Percentiles rank a stretch among this genome's conserved stretches.
Evolutionary conservation across 495 filamentous ascomycete species (phyloP).

Genomic region (Aspergillus nanangensis): DNA sequence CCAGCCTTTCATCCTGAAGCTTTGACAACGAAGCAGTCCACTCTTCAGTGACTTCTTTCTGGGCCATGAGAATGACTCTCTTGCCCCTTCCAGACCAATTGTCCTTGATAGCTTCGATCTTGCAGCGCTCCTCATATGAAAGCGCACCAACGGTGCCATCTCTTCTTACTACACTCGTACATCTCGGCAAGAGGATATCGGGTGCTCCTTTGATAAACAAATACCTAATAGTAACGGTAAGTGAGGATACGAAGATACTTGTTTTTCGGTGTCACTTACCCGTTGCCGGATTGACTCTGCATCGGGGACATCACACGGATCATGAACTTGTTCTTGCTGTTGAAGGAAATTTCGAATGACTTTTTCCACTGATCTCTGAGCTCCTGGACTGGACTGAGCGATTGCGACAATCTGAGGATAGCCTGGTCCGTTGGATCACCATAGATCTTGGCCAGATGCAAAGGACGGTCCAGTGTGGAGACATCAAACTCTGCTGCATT

Average conservation of each 20-base stretch:
- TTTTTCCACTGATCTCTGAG: conserved; percentile 49
- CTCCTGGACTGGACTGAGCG: conserved; percentile 35
- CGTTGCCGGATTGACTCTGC: neutral
- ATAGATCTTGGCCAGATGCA: conserved; percentile 48
- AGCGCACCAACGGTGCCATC: conserved; percentile 48
- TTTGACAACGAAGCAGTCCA: too few relatives aligned
- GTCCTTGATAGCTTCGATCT: conserved; percentile 55
- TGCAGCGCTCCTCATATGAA: too few relatives aligned
- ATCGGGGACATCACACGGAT: conserved; percentile 25
- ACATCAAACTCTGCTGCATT: conserved; percentile 66
- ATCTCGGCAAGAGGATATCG: conserved; percentile 56
- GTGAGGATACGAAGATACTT: neutral
- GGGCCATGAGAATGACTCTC: conserved; percentile 61
- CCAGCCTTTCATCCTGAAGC: too few relatives aligned
- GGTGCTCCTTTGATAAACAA: conserved; percentile 64
- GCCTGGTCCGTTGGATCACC: conserved; percentile 70
- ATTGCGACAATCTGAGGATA: conserved; percentile 59
- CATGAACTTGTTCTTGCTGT: conserved; percentile 76
- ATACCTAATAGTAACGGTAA: neutral
- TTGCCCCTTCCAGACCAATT: conserved; percentile 59
- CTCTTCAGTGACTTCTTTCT: conserved; percentile 43
- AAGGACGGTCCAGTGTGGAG: conserved; percentile 43
- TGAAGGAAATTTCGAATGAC: conserved; percentile 61
- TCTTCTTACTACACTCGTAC: conserved; percentile 40
- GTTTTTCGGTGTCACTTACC: neutral